phyloP scores from a whole-genome alignment of 2,329 filamentous ascomycete genomes.

The Cladophialophora chaetospira region DNA sequence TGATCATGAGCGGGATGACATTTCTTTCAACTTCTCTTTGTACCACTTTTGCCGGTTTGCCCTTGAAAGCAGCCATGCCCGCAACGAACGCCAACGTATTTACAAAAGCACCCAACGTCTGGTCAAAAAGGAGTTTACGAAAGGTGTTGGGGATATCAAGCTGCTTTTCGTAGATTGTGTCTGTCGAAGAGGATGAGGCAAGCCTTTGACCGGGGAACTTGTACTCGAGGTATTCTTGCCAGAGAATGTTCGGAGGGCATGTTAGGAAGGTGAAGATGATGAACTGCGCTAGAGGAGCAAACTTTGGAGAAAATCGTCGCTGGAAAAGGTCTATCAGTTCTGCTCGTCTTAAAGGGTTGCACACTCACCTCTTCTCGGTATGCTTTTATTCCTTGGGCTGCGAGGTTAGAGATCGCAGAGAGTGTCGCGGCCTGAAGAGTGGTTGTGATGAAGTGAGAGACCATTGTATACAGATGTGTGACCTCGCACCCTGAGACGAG shows the following conservation, averaged over 20 bases:
- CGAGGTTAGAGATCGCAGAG: slow-evolving; percentile 67
- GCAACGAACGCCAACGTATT: slow-evolving; percentile 61
- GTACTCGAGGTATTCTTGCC: slow-evolving; percentile 78
- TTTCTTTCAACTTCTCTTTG: slow-evolving; percentile 42
- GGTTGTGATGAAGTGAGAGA: slow-evolving; percentile 53
- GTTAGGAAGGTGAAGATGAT: slow-evolving; percentile 70
- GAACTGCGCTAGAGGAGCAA: slow-evolving; percentile 73
- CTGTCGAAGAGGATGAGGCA: background rate
- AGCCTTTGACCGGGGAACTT: slow-evolving; percentile 63
- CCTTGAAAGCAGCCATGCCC: slow-evolving; percentile 54
- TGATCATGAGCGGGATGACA: slow-evolving; percentile 41
- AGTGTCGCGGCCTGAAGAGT: slow-evolving; percentile 69
- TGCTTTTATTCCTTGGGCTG: slow-evolving; percentile 70
- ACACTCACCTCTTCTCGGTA: slow-evolving; percentile 44
- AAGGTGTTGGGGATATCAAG: slow-evolving; percentile 53
- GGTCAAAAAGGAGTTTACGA: slow-evolving; percentile 61
- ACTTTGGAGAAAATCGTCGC: slow-evolving; percentile 57
- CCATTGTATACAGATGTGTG: slow-evolving; percentile 20
- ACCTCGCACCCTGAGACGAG: background rate
- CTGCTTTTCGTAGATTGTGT: slow-evolving; percentile 26
- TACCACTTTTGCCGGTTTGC: slow-evolving; percentile 39
- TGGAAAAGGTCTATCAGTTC: background rate
- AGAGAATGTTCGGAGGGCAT: slow-evolving; percentile 81
- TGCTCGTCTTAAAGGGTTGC: background rate
- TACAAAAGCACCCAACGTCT: slow-evolving; percentile 57